A percentile compares a stretch with the other conserved stretches of the same genome.
Conservation (phyloP, 768 basidiomycete genomes). For the Stropharia rugosoannulata region DNA sequence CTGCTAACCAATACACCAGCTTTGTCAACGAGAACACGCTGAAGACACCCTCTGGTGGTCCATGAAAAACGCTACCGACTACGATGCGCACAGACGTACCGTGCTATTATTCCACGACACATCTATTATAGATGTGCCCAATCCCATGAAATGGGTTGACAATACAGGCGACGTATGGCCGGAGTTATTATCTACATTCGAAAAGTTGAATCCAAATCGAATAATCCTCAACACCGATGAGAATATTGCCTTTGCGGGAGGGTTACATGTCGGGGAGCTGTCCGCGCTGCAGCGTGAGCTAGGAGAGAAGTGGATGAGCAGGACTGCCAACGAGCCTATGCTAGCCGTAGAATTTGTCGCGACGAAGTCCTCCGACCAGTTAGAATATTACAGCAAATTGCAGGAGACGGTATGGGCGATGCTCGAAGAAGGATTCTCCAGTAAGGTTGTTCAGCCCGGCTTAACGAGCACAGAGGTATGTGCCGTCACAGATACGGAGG, state of each 20-base stretch:
- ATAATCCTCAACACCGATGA: slow-evolving; percentile 48
- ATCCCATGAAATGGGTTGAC: slow-evolving; percentile 47
- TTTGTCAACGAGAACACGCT: slow-evolving; percentile 49
- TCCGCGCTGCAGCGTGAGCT: slow-evolving; percentile 35
- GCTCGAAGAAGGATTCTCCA: slow-evolving; percentile 52
- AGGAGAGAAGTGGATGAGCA: slow-evolving; percentile 39
- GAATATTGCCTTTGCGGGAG: slow-evolving; percentile 47
- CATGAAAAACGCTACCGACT: slow-evolving; percentile 46
- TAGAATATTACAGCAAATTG: slow-evolving; percentile 42
- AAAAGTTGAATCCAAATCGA: slow-evolving; percentile 32
- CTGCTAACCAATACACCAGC: slow-evolving; percentile 21
- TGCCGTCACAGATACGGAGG: neutral
- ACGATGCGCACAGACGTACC: slow-evolving; percentile 47
- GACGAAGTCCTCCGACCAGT: slow-evolving; percentile 37
- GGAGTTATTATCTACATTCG: slow-evolving; percentile 37
- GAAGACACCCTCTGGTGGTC: slow-evolving; percentile 56
- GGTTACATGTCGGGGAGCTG: slow-evolving; percentile 49
- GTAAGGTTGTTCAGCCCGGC: slow-evolving; percentile 38
- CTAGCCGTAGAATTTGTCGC: slow-evolving; percentile 49
- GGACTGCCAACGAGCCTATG: slow-evolving; percentile 41
- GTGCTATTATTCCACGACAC: slow-evolving; percentile 48
- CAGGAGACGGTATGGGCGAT: slow-evolving; percentile 54
- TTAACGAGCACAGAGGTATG: slow-evolving; percentile 43
- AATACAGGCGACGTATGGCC: slow-evolving; percentile 50
- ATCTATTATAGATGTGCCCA: slow-evolving; percentile 33